Base-by-base conservation (phyloP, 495 filamentous ascomycete genomes). In the Lasiosphaeris hirsuta region DNA sequence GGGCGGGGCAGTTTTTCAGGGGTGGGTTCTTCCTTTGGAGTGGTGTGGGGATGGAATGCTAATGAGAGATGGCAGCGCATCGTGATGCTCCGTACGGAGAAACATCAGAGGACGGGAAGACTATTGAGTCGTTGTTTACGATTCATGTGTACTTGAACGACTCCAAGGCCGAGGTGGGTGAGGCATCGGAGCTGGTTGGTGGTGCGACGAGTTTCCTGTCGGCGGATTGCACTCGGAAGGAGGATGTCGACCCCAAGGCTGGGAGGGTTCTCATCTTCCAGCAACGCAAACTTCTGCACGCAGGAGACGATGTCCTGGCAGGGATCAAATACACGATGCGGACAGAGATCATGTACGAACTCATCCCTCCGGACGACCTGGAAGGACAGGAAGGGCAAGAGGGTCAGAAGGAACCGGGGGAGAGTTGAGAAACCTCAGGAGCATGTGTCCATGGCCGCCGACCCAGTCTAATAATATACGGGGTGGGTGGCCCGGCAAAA, bases 111-210 rank as follows among this genome's bases (percentile, higher is more conserved):
- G 81, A 86, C 59, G 65, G 75, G 15, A 68, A 66, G 42, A 81
- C 44, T 0, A 51, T 68, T 9, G 48, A 90, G 66, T 89, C 90
- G 3, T 79, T 84, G 51, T 87, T 85, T 62, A 96, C 92, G 0
- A 70, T 96, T 23, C 92, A 97, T 56, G 69, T 96, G 13, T 97
- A 96, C 69, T 78, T 97, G 49, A 92, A 89, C 66, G 75, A 78
- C 54, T 76, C 71, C 45, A 65, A 70, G 58, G 68, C 71, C 13
- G 74, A 69, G 54, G 69, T 47, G 13, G 52, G 43, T 4, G 56
- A 59, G 9, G 48, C 59, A 35, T 69, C 60, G 18, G 77, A 76
- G 35, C 66, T 87, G 10, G 64, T 74, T 0, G 87, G 86, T 3
- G 87, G 87, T 18, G 78, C 87, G 1, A 89, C 86, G 10, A 81